A percentile compares a stretch with the other conserved stretches of the same genome.
phyloP scores from a whole-genome alignment of 805 yeast species.

The Debaryomyces prosopidis region DNA sequence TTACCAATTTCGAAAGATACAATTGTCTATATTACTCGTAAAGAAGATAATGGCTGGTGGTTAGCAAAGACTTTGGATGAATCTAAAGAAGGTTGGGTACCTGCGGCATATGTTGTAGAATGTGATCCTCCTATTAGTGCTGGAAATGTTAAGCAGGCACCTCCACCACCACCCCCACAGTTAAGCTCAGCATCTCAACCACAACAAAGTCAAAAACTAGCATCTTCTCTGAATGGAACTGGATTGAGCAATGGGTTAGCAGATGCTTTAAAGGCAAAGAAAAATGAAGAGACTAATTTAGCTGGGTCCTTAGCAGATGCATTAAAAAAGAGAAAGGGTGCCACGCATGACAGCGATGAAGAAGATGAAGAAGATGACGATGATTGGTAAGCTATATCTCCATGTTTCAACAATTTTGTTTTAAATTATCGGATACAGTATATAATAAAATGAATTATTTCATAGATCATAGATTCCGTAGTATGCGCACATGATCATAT shows the following conservation, averaged over 20 bases:
- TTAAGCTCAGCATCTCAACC: conserved; percentile 15
- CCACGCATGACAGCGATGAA: conserved; percentile 67
- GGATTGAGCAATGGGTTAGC: conserved; percentile 60
- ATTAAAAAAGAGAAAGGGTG: conserved; percentile 66
- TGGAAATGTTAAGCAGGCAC: conserved; percentile 17
- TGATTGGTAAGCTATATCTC: conserved; percentile 30
- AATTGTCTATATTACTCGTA: conserved; percentile 66
- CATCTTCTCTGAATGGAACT: conserved; percentile 13
- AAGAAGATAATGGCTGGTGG: conserved; percentile 92
- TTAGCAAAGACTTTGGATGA: conserved; percentile 79
- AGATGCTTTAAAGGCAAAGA: conserved; percentile 64
- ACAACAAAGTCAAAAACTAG: conserved; percentile 1
- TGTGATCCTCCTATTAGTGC: conserved; percentile 48
- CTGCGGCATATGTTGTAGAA: conserved; percentile 81
- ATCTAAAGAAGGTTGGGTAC: conserved; percentile 92
- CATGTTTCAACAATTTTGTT: background rate
- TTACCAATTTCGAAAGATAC: conserved; percentile 78
- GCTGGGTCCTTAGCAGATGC: conserved; percentile 93
- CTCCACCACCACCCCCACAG: conserved; percentile 39
- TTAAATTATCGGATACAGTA: background rate
- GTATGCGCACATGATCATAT: background rate
- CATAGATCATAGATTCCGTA: background rate
- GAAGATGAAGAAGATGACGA: conserved; percentile 71
- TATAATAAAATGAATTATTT: background rate
- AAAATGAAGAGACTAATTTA: conserved; percentile 57